A percentile compares a stretch with the other conserved stretches of the same genome.
Conservation (phyloP, 2,329 filamentous ascomycete species). For the Cercospora sp. region DNA sequence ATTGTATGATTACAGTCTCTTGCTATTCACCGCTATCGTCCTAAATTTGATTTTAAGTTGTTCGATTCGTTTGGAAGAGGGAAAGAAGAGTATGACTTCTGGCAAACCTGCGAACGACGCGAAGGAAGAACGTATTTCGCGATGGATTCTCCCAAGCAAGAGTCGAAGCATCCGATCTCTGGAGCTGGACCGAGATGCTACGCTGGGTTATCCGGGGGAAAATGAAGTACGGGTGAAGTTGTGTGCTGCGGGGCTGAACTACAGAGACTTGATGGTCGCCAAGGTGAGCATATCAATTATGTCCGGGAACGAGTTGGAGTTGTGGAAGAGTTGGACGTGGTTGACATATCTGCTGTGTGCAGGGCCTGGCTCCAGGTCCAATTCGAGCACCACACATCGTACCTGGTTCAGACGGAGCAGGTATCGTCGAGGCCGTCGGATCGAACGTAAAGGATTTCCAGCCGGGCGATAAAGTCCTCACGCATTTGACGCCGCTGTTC, state of each 20-base stretch:
- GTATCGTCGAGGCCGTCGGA: constrained; percentile 56
- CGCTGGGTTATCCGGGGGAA: constrained; percentile 21
- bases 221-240: constrained; percentile 30
- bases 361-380: constrained; percentile 18
- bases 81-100: not conserved
- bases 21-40: too few species aligned
- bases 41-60: too few species aligned
- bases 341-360: not conserved
- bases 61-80: too few species aligned
- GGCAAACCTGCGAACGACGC: not conserved
- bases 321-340: not conserved
- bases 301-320: not conserved
- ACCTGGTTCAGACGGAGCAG: constrained; percentile 29
- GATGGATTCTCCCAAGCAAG: not conserved
- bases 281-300: constrained; percentile 30
- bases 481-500: constrained; percentile 18
- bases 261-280: constrained; percentile 46
- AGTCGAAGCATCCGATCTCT: constrained; percentile 21
- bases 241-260: constrained; percentile 46
- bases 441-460: constrained; percentile 58
- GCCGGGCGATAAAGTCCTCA: constrained; percentile 55
- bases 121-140: not conserved
- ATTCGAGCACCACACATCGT: constrained; percentile 12
- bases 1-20: too few species aligned
- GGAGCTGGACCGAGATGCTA: constrained; percentile 21